Base-by-base conservation (phyloP, 305 asterid species). In the Euphrasia arctica region DNA sequence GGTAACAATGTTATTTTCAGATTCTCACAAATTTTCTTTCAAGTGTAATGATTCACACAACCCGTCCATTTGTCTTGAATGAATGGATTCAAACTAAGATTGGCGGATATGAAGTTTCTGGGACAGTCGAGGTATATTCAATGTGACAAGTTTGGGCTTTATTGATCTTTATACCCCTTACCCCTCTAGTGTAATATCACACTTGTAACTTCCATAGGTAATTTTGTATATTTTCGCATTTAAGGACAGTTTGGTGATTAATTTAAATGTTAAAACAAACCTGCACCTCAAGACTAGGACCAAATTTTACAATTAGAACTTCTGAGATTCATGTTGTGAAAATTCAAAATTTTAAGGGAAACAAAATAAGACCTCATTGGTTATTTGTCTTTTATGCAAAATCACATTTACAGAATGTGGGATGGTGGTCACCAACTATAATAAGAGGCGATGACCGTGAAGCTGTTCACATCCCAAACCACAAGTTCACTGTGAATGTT, bases 401-500 rank as follows among this genome's bases (percentile, higher is more conserved):
- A 69, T 67, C 62, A 62, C 52, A 52, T 18, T 65, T 61, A 67
- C 76, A 93, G 99, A 95, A 86, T 75, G 96, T 90, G 73, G 99
- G 99, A 47, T 93, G 99, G 99, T 93, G 99, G 99, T 93, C 99
- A 18, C 99, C 95, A 27, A 88, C 99, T 67, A 81, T 93, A 75
- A 71, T 93, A 69, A 83, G 99, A 82, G 97, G 93, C 28, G 99
- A 93, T 61, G 95, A 93, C 74, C 97, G 99, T 54, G 99, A 93
- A 84, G 99, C 99, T 58, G 83, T 90, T 73, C 93, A 93, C 82
- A 86, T 93, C 75, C 99, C 99, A 48, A 93, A 89, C 81, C 97
- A 93, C 79, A 90, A 93, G 81, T 93, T 93, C 62, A 93, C 96
- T 10, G 82, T 90, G 80, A 93, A 88, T 73, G 78, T 90, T 70